These are phyloP conservation scores for Zalaria obscura DNA, from an alignment of 2,329 filamentous ascomycete species.

Conservation along the genomic window DNA sequence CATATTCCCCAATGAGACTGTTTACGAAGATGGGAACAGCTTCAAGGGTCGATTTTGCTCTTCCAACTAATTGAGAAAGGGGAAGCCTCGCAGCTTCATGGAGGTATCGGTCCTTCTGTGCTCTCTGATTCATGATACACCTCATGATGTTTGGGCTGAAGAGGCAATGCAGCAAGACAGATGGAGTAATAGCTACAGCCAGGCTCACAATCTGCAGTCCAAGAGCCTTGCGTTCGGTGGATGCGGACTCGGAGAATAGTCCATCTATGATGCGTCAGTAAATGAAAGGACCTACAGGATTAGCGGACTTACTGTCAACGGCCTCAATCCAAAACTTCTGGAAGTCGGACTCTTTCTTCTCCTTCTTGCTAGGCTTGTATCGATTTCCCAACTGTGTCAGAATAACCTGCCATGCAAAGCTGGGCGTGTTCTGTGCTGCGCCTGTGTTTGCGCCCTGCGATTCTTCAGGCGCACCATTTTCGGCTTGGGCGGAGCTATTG, in stretches of 20 bases:
- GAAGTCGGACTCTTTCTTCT: slow-evolving; percentile 33
- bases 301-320: slow-evolving; percentile 54
- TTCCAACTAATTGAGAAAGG: slow-evolving; percentile 54
- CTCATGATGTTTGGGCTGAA: slow-evolving; percentile 76
- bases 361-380: slow-evolving; percentile 9
- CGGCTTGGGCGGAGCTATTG: slow-evolving; percentile 40
- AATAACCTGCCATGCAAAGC: slow-evolving; percentile 79
- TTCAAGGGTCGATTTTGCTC: slow-evolving; percentile 46
- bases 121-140: slow-evolving; percentile 70
- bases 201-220: slow-evolving; percentile 80
- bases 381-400: slow-evolving; percentile 31
- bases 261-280: slow-evolving; percentile 42
- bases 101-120: slow-evolving; percentile 62
- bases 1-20: slow-evolving; percentile 54
- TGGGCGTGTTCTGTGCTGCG: slow-evolving; percentile 65
- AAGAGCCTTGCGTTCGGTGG: slow-evolving; percentile 79
- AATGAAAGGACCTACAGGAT: background rate
- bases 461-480: slow-evolving; percentile 15
- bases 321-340: slow-evolving; percentile 72
- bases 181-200: slow-evolving; percentile 35
- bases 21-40: slow-evolving; percentile 48
- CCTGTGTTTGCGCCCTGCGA: slow-evolving; percentile 39
- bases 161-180: slow-evolving; percentile 39
- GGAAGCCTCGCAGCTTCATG: slow-evolving; percentile 66
- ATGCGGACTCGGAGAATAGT: slow-evolving; percentile 68